phyloP scores from a whole-genome alignment of 352 stramenopile species.

The Aphanomyces euteiches region DNA sequence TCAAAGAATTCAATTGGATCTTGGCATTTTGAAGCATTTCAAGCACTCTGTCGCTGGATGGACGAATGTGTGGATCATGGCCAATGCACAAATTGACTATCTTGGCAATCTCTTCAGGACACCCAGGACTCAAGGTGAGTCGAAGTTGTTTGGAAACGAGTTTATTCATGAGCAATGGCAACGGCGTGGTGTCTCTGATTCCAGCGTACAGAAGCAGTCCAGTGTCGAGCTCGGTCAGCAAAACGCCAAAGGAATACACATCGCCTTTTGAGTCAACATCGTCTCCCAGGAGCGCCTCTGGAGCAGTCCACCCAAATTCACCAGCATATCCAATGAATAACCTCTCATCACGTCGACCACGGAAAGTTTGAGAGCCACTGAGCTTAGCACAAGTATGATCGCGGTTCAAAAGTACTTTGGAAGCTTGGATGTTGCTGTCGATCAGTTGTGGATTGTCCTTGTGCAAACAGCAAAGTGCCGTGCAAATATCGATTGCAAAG shows the following conservation, averaged over 20 bases:
- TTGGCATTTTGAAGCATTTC: slow-evolving; percentile 13
- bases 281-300: slow-evolving; percentile 27
- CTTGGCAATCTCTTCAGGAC: slow-evolving; percentile 1
- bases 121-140: neutral
- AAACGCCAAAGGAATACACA: slow-evolving; percentile 33
- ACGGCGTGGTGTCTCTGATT: slow-evolving; percentile 5
- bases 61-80: slow-evolving; percentile 15
- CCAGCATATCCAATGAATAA: neutral
- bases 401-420: neutral
- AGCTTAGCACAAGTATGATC: slow-evolving; percentile 1
- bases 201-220: slow-evolving; percentile 4
- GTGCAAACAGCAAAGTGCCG: neutral
- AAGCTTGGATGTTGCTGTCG: slow-evolving; percentile 13
- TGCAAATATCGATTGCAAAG: neutral
- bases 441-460: slow-evolving; percentile 14
- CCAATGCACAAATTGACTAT: slow-evolving; percentile 21
- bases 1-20: neutral
- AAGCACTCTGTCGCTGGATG: slow-evolving; percentile 11
- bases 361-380: neutral
- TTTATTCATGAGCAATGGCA: slow-evolving; percentile 7
- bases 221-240: slow-evolving; percentile 23
- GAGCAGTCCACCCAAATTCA: slow-evolving; percentile 10
- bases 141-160: neutral
- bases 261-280: slow-evolving; percentile 37
- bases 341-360: neutral